Conservation (phyloP, 1,284 basidiomycete species). For the Sporisorium exsertum region DNA sequence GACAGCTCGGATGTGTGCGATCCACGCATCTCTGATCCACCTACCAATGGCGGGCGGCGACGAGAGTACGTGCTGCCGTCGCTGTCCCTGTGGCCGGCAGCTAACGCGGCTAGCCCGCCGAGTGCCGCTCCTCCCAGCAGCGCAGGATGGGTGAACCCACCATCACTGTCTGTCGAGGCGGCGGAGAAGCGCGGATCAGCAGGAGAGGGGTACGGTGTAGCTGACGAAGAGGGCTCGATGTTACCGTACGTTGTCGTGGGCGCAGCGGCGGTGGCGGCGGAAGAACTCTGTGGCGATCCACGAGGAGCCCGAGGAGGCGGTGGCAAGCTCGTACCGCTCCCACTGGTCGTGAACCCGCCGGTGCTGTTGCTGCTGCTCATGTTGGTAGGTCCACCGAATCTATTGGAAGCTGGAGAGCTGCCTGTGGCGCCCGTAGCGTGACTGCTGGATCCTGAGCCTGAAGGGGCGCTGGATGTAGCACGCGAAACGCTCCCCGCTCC, state of each 20-base stretch:
- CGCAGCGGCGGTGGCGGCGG: background rate
- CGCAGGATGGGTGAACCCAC: conserved; percentile 24
- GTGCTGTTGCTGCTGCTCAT: conserved; percentile 55
- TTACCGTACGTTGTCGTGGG: conserved; percentile 10
- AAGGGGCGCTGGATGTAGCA: conserved; percentile 13
- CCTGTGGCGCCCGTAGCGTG: conserved; percentile 5
- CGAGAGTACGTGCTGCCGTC: conserved; percentile 40
- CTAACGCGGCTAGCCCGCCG: conserved; percentile 49
- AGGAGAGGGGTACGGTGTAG: conserved; percentile 3
- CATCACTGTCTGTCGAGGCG: conserved; percentile 28
- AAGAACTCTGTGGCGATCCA: conserved; percentile 7
- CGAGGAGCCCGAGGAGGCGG: conserved; percentile 45
- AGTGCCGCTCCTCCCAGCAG: conserved; percentile 42
- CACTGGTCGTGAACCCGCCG: conserved; percentile 31
- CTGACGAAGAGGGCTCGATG: conserved; percentile 7
- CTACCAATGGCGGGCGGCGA: background rate
- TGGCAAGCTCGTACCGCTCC: conserved; percentile 39
- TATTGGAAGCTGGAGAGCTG: conserved; percentile 9
- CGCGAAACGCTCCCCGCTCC: conserved; percentile 10
- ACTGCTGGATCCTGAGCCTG: conserved; percentile 17
- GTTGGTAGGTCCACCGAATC: background rate
- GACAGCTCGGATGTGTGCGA: conserved; percentile 30
- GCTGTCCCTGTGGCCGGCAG: conserved; percentile 55
- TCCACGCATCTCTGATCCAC: conserved; percentile 4
- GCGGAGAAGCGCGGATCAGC: conserved; percentile 22